Percentiles rank a stretch among this genome's conserved stretches.
Evolutionary conservation across 352 stramenopile genomes (phyloP).

Genomic region (Globisporangium cederbergense): DNA sequence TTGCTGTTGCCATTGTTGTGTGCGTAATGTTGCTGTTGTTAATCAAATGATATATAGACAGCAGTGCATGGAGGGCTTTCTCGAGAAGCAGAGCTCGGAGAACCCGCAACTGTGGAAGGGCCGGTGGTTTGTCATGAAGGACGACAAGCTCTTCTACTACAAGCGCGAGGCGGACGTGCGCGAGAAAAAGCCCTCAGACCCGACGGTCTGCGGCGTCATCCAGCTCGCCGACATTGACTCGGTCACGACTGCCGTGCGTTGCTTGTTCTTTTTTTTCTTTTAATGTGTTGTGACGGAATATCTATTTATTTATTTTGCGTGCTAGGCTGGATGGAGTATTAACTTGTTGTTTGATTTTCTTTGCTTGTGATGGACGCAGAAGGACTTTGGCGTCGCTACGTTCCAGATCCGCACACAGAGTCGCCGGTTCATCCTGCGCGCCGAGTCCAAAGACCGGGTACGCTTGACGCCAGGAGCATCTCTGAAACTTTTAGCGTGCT

Average conservation of each 20-base stretch:
- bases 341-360: not conserved
- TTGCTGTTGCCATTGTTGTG: not conserved
- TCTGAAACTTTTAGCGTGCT: not conserved
- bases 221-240: conserved; percentile 81
- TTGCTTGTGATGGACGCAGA: conserved; percentile 29
- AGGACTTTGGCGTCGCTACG: conserved; percentile 75
- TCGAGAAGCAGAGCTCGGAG: conserved; percentile 83
- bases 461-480: not conserved
- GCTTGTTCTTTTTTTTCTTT: conserved; percentile 7
- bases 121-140: conserved; percentile 86
- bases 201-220: conserved; percentile 69
- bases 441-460: conserved; percentile 81
- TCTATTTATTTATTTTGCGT: not conserved
- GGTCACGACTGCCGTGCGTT: conserved; percentile 74
- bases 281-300: not conserved
- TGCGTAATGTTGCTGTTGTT: not conserved
- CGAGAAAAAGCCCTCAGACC: conserved; percentile 53
- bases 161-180: conserved; percentile 52
- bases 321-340: not conserved
- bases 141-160: conserved; percentile 84
- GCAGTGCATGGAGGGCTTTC: conserved; percentile 69
- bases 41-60: conserved; percentile 27
- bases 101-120: conserved; percentile 67
- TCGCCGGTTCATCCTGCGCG: conserved; percentile 73
- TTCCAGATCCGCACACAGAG: conserved; percentile 84